Evolutionary conservation across 169 alveolate species (phyloP), one percentile per base, ranked within the genome.

Genomic region (Plasmodium vivax): DNA sequence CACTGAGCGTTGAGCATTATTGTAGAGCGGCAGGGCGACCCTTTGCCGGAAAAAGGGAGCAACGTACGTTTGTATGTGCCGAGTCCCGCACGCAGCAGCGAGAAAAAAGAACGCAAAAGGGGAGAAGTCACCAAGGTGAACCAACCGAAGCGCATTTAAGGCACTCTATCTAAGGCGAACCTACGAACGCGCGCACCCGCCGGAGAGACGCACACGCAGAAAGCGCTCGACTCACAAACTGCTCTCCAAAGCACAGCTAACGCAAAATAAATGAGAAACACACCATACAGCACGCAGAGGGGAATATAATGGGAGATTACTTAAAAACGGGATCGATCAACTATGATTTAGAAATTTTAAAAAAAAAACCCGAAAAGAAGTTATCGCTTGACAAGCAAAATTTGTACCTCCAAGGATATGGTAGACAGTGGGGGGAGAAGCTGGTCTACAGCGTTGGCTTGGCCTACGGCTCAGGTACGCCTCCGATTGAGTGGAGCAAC

Each of bases 391-490:
- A 94, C 51, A 96, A 72, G 92, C 96, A 93, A 93, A 96, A 84
- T 97, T 94, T 95, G 83, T 97, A 77, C 74, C 96, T 93, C 58
- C 94, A 93, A 83, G 97, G 98, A 19, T 97, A 97, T 91, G 98
- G 97, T 38, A 96, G 98, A 51, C 98, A 96, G 84, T 97, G 98
- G 98, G 98, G 98, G 8, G 98, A 96, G 87, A 97, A 97, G 83
- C 88, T 97, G 41, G 97, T 98, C 19, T 97, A 97, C 84, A 96
- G 97, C 62, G 98, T 96, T n/a, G 98, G 98, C 12, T 83, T 97
- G 74, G 97, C 98, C 38, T 97, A 97, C 85, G 98, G 98, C 23
- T 94, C 98, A 81, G 98, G 98, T 97, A 94, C 14, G 95, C 58
- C 58, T 47, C 58, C n/a, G 12, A 47, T 2, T 2, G 58, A 10